Base-by-base conservation (phyloP, 345 rosid genomes). In the Sisymbrium altissimum region DNA sequence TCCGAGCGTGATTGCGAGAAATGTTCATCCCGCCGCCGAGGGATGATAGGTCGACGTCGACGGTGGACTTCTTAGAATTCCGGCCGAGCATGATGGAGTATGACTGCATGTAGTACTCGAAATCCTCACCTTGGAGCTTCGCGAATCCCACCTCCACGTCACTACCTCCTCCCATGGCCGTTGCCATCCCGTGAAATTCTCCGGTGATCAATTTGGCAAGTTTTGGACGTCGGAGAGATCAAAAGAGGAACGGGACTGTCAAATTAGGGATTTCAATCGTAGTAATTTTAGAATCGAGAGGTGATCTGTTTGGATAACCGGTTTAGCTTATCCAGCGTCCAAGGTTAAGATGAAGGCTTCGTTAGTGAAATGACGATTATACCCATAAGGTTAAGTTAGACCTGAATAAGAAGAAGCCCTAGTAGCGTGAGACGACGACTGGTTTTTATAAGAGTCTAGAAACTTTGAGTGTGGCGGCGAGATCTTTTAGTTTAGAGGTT, bases 21-120 rank as follows among this genome's bases (percentile, higher is more conserved):
- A 94, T 94, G 86, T 91, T 94, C 97, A 94, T 94, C 33, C 96
- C 98, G 13, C 98, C 97, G 56, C 97, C 98, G 14, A 94, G 93
- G 77, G 95, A 88, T 10, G 97, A 82, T 14, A 94, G 90, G 78
- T 94, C 98, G 61, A 94, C 98, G 70, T 94, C 97, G 65, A 94
- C 96, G 50, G 87, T 88, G 23, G 98, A 91, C 77, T 94, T 94
- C 84, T 94, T 91, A 29, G 98, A 94, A 74, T 89, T 94, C 43
- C 98, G 96, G 65, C 97, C 98, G 3, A 94, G 87, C 54, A 94
- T 82, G 38, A 94, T 91, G 52, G 98, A 94, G 83, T 94, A 94
- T 11, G 98, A 91, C 71, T 94, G 98, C 98, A 94, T 94, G 64
- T 89, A 91, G 72, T 94, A 94, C 80, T 94, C 98, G 83, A 91